Evolutionary conservation across 139 green algal genomes (phyloP), one percentile per base, ranked within the genome.

Genomic region (Chlorella sp.): DNA sequence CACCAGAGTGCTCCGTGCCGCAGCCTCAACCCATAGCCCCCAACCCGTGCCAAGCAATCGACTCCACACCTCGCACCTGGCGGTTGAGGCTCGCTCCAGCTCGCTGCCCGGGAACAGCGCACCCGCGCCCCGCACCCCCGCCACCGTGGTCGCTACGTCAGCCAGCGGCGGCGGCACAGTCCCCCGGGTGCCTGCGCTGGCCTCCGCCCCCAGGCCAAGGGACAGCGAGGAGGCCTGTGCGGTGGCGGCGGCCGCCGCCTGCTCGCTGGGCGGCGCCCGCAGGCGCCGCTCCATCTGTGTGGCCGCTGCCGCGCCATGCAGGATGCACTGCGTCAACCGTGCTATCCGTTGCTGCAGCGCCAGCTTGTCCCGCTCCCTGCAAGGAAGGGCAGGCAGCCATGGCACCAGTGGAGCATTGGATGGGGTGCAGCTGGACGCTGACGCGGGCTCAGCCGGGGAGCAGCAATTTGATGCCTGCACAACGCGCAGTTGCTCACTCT

Each of bases 271-370:
- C 1, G 62, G 39, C 26, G 78, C 39, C 5, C 78, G 78, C 28
- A 83, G 78, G 34, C 78, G 78, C 11, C 63, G 39, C 78, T 83
- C 78, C 78, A 83, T 63, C 41, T 83, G 71, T 6, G 70, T 74
- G 41, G 81, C 57, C 1, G 82, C 65, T 12, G 81, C 71, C 26
- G 64, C 41, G 30, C 51, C 32, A 36, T 90, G 57, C 47, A 90
- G 74, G n/a, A 90, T 34, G 62, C 74, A 88, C 28, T 63, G 63
- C 26, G 81, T 82, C 28, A 90, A 75, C 26, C 81, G 64, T 2
- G 56, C 67, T 34, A 90, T 70, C 41, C 74, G 81, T 44, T 51
- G 44, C 81, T 69, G 56, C 56, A 90, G 74, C 30, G 55, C 36
- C 51, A 68, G 17, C 56, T 86, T 87, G 39, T 84, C 81, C 17